phyloP scores from a whole-genome alignment of 2,329 filamentous ascomycete genomes.

The Aspergillus luchuensis region DNA sequence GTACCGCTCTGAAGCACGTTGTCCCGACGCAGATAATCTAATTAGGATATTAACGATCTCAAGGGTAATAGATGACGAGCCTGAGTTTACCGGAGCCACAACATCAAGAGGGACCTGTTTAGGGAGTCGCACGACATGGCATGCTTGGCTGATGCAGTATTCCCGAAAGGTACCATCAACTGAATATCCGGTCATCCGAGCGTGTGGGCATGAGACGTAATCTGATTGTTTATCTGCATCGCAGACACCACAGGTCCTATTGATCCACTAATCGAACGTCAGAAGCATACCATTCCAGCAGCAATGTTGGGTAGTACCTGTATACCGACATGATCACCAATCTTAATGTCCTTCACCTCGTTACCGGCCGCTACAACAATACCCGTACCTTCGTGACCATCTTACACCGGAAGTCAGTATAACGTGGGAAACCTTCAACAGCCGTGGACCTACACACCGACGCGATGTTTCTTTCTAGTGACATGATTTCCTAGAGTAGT shows the following conservation, averaged over 20 bases:
- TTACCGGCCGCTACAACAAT: constrained; percentile 1
- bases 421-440: neutral
- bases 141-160: neutral
- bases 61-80: too few relatives aligned
- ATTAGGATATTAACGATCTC: neutral
- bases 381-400: constrained; percentile 8
- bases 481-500: neutral
- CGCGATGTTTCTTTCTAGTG: neutral
- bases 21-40: constrained; percentile 5
- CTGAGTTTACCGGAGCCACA: neutral
- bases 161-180: constrained; percentile 2
- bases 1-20: constrained; percentile 7
- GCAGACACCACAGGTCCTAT: constrained; percentile 6
- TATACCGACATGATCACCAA: constrained; percentile 7
- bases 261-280: neutral
- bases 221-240: neutral
- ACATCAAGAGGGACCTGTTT: constrained; percentile 2
- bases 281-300: neutral
- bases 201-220: neutral
- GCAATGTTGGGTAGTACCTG: neutral
- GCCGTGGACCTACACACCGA: neutral
- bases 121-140: constrained; percentile 2
- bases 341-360: neutral
- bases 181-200: constrained; percentile 3
- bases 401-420: neutral